These are phyloP conservation scores for Ganoderma lingzhi DNA, from an alignment of 1,284 basidiomycete genomes.

Conservation along the genomic window DNA sequence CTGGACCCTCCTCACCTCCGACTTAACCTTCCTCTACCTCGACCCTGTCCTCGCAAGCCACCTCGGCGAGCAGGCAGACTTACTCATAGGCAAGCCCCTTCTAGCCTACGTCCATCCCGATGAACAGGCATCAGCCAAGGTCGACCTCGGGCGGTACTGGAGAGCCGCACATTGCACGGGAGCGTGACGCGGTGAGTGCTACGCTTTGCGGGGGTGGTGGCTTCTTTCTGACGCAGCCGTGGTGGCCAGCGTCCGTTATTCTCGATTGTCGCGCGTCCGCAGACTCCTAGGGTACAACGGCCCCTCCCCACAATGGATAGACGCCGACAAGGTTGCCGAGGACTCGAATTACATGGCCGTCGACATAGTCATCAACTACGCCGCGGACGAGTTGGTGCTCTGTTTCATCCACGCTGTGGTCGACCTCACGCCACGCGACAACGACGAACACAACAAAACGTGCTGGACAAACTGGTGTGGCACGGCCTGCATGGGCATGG, in stretches of 20 bases:
- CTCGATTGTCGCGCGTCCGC: slow-evolving; percentile 74
- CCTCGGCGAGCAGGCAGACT: slow-evolving; percentile 74
- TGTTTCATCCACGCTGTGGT: slow-evolving; percentile 95
- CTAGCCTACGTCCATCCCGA: slow-evolving; percentile 92
- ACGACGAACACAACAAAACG: slow-evolving; percentile 80
- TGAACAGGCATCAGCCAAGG: slow-evolving; percentile 81
- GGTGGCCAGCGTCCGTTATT: slow-evolving; percentile 73
- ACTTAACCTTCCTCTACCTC: slow-evolving; percentile 87
- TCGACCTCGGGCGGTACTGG: slow-evolving; percentile 83
- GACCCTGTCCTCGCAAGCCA: slow-evolving; percentile 87
- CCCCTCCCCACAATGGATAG: slow-evolving; percentile 59
- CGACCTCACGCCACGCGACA: slow-evolving; percentile 82
- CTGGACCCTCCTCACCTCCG: slow-evolving; percentile 77
- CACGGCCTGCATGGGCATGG: slow-evolving; percentile 65
- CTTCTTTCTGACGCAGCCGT: slow-evolving; percentile 16
- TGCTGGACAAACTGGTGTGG: slow-evolving; percentile 97
- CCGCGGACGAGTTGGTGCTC: slow-evolving; percentile 89
- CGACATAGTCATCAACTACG: slow-evolving; percentile 95
- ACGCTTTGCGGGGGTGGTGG: background rate
- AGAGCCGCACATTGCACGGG: slow-evolving; percentile 86
- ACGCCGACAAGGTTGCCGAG: slow-evolving; percentile 73
- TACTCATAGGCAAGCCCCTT: slow-evolving; percentile 79
- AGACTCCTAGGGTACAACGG: slow-evolving; percentile 70
- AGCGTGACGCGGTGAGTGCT: slow-evolving; percentile 84
- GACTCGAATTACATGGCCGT: slow-evolving; percentile 88